Base-by-base conservation (phyloP, 75 land plant species). In the Selaginella tamariscina region DNA sequence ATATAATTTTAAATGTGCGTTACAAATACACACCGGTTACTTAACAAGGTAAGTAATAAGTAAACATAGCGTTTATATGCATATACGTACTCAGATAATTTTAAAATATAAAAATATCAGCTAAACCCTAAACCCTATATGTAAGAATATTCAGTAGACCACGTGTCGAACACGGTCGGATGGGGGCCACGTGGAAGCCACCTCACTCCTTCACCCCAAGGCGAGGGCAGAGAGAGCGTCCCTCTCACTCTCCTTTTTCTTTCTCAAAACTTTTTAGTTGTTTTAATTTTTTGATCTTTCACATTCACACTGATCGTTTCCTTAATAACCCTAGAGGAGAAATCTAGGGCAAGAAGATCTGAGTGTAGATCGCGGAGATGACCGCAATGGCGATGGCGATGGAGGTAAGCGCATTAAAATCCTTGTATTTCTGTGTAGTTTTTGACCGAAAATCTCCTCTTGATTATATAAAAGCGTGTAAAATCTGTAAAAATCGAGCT, bases 371-470 rank as follows among this genome's bases (percentile, higher is more conserved):
- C 49, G 49, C 49, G 49, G 49, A 5, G 49, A 59, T 59, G 62
- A 59, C 62, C 5, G 26, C 26, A 27, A 59, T 59, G 62, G 62
- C 62, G 26, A 21, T 26, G 62, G 62, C 62, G 8, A 9, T 59
- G 21, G 62, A 59, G 27, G 62, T 59, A n/a, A 59, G 62, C 15
- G 49, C 62, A 59, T 26, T 59, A 8, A 2, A 9, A 5, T 59
- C 62, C 62, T 26, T 2, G 27, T 2, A 23, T 26, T 59, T 59
- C 26, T 59, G 8, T 49, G 20, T 49, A 5, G 62, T 23, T 23
- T 59, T 26, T 5, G 62, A 23, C 18, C 23, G 8, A 5, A 23
- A n/a, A 59, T 59, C 24, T n/a, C n/a, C n/a, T n/a, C 8, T n/a
- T 2, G 8, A 21, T 21, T 59, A 5, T 11, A 49, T 49, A 11